Evolutionary conservation across 1,284 basidiomycete genomes (phyloP).

Genomic region (Tilletia horrida): DNA sequence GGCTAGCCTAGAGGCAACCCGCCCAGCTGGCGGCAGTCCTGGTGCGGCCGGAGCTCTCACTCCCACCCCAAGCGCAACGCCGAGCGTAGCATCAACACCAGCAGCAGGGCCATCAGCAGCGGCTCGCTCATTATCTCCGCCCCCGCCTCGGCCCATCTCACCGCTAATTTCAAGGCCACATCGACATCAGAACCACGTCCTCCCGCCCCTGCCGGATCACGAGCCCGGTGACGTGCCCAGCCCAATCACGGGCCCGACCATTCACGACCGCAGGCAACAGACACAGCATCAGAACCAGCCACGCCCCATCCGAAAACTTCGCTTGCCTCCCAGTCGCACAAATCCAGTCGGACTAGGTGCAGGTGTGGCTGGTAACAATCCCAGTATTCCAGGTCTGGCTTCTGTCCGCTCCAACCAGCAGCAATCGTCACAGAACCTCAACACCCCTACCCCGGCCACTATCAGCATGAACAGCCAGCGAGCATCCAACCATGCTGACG

Average conservation of each 20-base stretch:
- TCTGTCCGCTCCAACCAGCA: no score
- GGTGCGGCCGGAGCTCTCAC: background rate
- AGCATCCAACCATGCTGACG: background rate
- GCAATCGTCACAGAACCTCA: background rate
- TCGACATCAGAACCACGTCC: background rate
- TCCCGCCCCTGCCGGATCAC: slow-evolving; percentile 10
- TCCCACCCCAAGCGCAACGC: slow-evolving; percentile 18
- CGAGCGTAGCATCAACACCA: slow-evolving; percentile 17
- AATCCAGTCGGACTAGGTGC: no score
- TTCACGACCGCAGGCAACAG: background rate
- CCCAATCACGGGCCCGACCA: background rate
- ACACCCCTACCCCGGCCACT: background rate
- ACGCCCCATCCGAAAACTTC: background rate
- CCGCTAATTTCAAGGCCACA: background rate
- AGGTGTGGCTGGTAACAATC: no score
- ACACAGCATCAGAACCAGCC: background rate
- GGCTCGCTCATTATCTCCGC: background rate
- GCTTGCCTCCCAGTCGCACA: background rate
- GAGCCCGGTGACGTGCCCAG: background rate
- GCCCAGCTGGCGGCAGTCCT: background rate
- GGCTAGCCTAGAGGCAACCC: background rate
- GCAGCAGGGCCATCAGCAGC: background rate
- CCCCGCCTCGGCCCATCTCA: slow-evolving; percentile 8
- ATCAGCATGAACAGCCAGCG: background rate
- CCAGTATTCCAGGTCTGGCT: no score